Evolutionary conservation across 2,329 filamentous ascomycete species (phyloP), one percentile per base, ranked within the genome.

Genomic region (Claviceps africana): DNA sequence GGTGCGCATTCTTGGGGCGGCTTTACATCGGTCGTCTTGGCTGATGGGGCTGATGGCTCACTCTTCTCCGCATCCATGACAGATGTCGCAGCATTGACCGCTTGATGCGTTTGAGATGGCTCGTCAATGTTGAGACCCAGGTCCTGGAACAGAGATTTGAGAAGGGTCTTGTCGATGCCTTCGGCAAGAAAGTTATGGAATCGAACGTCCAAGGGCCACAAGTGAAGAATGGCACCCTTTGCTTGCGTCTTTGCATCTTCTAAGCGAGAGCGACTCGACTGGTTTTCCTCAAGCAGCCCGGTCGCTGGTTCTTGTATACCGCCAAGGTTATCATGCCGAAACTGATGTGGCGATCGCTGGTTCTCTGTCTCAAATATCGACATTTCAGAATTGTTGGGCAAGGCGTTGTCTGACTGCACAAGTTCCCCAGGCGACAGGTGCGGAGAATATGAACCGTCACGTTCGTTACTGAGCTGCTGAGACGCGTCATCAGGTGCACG

Each of bases 111-210:
- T 9, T 44, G 35, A 37, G n/a, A 48, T 13, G 21, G 35, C 21
- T 50, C 40, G 15, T 44, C 48, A 1, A 72, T 69, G 33, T 76
- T 72, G 4, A 89, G 72, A 3, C 82, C 81, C 3, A 93, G 69
- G 21, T 88, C 82, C 28, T 74, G 70, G 59, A 89, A 93, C 1
- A 93, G 72, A 31, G 70, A 65, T 52, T 74, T 76, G 37, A 95
- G 68, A 11, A 88, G 62, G 1, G 66, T 65, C 37, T 77, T 72
- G 58, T 89, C 78, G 43, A 91, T 75, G 0, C 87, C 85, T 64
- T 91, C 85, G 11, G 81, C 74, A 13, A 90, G 71, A 53, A 91
- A 83, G 54, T 87, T 77, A 51, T 84, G 75, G 61, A 83, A 95
- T 21, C 80, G 79, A 53, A 94, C 80, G 48, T 87, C 85, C 54